Percentiles rank a stretch among this genome's conserved stretches.
These are phyloP conservation scores for Hypoxylon trugodes DNA, from an alignment of 495 filamentous ascomycete species.

Conservation along the genomic window DNA sequence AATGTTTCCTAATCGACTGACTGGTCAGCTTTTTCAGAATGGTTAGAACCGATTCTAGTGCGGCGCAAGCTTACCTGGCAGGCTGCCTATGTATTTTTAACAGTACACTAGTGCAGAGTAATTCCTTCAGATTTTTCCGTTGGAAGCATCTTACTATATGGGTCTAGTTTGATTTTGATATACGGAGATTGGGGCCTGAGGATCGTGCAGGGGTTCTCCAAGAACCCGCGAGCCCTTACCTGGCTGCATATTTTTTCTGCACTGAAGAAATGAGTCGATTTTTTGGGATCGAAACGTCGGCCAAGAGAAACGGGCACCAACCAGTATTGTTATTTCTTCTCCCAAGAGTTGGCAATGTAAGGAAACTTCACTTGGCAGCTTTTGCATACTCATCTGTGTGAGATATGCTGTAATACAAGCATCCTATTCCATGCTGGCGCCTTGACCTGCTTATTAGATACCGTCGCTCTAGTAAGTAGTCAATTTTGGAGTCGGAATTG, in stretches of 20 bases:
- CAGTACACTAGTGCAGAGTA: too few relatives aligned
- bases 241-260: too few relatives aligned
- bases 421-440: constrained; percentile 1
- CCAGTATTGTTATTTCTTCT: constrained; percentile 13
- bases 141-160: too few relatives aligned
- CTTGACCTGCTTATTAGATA: constrained; percentile 21
- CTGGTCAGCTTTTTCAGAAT: too few relatives aligned
- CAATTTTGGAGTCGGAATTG: not conserved
- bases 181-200: constrained; percentile 3
- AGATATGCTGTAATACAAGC: constrained; percentile 21
- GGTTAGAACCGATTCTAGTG: too few relatives aligned
- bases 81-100: too few relatives aligned
- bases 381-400: constrained; percentile 17
- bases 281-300: constrained; percentile 30
- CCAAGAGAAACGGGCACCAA: constrained; percentile 35
- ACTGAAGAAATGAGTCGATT: constrained; percentile 2
- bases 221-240: not conserved
- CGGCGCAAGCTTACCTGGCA: too few relatives aligned
- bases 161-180: too few relatives aligned
- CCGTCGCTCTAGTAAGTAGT: constrained; percentile 4
- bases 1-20: too few relatives aligned
- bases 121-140: too few relatives aligned
- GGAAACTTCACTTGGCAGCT: constrained; percentile 21
- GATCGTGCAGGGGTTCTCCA: not conserved
- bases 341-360: constrained; percentile 17